These are phyloP conservation scores for Castanopsis chinensis DNA, from an alignment of 306 rosid species.

Conservation along the genomic window DNA sequence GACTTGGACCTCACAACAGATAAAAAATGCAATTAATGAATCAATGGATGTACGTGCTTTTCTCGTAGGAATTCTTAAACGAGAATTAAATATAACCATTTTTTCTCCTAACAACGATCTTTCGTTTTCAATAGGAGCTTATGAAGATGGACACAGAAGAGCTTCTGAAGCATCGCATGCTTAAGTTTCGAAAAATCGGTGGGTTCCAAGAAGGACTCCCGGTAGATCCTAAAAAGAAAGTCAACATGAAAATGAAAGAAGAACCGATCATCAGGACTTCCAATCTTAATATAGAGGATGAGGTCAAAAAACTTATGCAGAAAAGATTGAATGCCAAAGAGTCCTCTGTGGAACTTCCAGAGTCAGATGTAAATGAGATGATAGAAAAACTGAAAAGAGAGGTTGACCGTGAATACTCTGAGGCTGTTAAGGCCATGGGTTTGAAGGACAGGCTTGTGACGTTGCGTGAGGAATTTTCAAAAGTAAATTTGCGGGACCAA, in stretches of 20 bases:
- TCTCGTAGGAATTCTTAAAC: constrained; percentile 3
- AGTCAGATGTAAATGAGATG: constrained; percentile 45
- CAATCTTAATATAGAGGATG: constrained; percentile 44
- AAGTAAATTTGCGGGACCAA: constrained; percentile 46
- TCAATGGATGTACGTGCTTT: constrained; percentile 76
- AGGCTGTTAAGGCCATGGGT: constrained; percentile 62
- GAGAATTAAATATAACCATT: constrained; percentile 15
- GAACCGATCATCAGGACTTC: constrained; percentile 32
- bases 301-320: constrained; percentile 57
- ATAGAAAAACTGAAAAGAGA: constrained; percentile 58
- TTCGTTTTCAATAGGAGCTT: constrained; percentile 62
- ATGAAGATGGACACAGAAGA: constrained; percentile 53
- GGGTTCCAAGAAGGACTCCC: constrained; percentile 78
- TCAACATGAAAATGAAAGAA: constrained; percentile 75
- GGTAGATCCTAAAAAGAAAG: constrained; percentile 54
- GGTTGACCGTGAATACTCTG: constrained; percentile 55
- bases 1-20: constrained; percentile 79
- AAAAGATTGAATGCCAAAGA: constrained; percentile 42
- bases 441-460: constrained; percentile 48
- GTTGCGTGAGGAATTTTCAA: constrained; percentile 52
- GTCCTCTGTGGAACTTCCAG: constrained; percentile 44
- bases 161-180: constrained; percentile 64
- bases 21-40: constrained; percentile 65
- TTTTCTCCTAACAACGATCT: constrained; percentile 18
- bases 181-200: constrained; percentile 82